These are phyloP conservation scores for Podaxis pistillaris DNA, from an alignment of 768 basidiomycete genomes.

Conservation along the genomic window DNA sequence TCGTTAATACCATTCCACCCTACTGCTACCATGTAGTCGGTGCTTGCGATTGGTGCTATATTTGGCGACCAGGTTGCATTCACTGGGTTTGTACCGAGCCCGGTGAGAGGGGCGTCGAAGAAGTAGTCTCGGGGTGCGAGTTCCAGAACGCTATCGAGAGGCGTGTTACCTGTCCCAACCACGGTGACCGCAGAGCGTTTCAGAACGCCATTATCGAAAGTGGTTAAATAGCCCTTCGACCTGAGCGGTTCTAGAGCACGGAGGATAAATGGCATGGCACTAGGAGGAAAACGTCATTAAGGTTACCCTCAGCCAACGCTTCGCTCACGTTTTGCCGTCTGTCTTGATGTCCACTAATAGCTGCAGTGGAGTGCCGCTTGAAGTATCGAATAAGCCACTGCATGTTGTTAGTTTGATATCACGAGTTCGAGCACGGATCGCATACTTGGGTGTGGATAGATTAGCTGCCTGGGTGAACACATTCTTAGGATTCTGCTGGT, in stretches of 20 bases:
- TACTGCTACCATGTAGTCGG: slow-evolving; percentile 41
- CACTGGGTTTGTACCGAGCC: slow-evolving; percentile 26
- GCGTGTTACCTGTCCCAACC: slow-evolving; percentile 52
- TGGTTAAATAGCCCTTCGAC: slow-evolving; percentile 42
- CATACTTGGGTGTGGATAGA: slow-evolving; percentile 40
- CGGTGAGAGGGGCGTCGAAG: slow-evolving; percentile 50
- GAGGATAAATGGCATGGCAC: slow-evolving; percentile 43
- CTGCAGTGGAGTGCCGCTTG: slow-evolving; percentile 39
- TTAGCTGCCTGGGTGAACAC: slow-evolving; percentile 36
- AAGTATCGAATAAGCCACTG: slow-evolving; percentile 53
- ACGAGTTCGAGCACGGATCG: not conserved
- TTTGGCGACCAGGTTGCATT: slow-evolving; percentile 40
- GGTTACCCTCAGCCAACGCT: not conserved
- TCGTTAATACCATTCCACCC: slow-evolving; percentile 47
- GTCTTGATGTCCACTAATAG: slow-evolving; percentile 55
- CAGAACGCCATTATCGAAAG: slow-evolving; percentile 39
- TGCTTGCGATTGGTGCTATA: slow-evolving; percentile 49
- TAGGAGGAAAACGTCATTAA: not conserved
- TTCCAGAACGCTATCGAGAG: slow-evolving; percentile 41
- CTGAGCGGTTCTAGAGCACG: slow-evolving; percentile 45
- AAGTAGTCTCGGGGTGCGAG: slow-evolving; percentile 48
- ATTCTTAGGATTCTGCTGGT: slow-evolving; percentile 39
- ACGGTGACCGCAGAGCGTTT: slow-evolving; percentile 38
- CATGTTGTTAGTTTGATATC: not conserved
- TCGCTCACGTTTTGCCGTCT: slow-evolving; percentile 41